phyloP scores from a whole-genome alignment of 1,284 basidiomycete genomes.

The Fomitopsis schrenkii region DNA sequence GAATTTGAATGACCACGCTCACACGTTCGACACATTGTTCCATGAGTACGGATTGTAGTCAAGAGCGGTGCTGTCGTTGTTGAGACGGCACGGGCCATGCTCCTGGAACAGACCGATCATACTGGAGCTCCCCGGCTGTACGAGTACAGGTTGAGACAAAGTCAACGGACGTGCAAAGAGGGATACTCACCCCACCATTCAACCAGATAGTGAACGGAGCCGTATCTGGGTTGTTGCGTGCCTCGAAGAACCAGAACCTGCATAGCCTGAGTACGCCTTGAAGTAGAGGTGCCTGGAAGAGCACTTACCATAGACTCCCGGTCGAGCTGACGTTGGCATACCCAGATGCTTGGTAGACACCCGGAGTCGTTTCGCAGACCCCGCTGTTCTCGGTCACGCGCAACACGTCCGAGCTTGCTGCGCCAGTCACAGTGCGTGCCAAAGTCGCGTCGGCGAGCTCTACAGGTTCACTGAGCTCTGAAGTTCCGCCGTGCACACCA shows the following conservation, averaged over 20 bases:
- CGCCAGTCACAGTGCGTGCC: not conserved
- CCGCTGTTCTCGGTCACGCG: conserved; percentile 52
- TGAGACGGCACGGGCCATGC: conserved; percentile 59
- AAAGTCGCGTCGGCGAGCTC: not conserved
- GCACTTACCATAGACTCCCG: conserved; percentile 51
- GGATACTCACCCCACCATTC: conserved; percentile 51
- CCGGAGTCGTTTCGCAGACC: conserved; percentile 53
- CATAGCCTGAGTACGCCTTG: not conserved
- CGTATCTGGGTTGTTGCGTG: conserved; percentile 50
- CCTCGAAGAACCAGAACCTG: conserved; percentile 70
- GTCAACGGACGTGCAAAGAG: not conserved
- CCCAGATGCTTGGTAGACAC: conserved; percentile 55
- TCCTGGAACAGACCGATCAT: conserved; percentile 70
- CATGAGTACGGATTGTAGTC: conserved; percentile 57
- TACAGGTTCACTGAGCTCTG: not conserved
- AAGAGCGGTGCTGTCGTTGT: conserved; percentile 49
- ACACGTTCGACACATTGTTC: conserved; percentile 60
- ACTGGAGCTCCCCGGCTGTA: conserved; percentile 57
- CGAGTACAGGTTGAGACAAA: not conserved
- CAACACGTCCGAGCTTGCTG: conserved; percentile 19
- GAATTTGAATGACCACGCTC: conserved; percentile 5
- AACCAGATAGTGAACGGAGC: conserved; percentile 64
- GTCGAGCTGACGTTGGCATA: conserved; percentile 52
- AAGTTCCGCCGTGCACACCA: not conserved
- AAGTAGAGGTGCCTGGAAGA: not conserved